Evolutionary conservation across 2,329 filamentous ascomycete species (phyloP), one percentile per base, ranked within the genome.

Genomic region (Anisogramma anomala): DNA sequence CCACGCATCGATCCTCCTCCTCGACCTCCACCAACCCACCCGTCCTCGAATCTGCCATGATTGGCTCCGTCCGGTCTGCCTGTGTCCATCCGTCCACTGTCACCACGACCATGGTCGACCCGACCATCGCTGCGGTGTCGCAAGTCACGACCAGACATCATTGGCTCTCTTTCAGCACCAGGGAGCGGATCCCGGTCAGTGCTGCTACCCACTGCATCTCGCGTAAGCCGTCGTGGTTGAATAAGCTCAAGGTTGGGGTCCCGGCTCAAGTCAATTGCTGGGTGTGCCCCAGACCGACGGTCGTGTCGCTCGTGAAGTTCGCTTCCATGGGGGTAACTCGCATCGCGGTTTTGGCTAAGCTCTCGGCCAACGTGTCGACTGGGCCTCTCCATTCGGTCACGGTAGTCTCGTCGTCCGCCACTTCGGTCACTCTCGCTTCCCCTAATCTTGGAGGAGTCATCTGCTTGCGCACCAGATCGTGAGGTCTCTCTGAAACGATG

Each of bases 281-380:
- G 50, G 33, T 41, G 45, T 17, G 27, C 38, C 7, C 53, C 57
- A 14, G 58, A 62, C 34, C 61, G 62, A 36, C 67, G 55, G 13
- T 71, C 67, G 20, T 67, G 59, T 43, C 67, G 59, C 32, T 70
- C 66, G 22, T 61, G 58, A 30, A 61, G 56, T 20, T 55, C 55
- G 6, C 55, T 58, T 10, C 51, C 52, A 17, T 56, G 46, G 8
- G 36, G 39, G 50, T 39, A 56, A 47, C 56, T 58, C 19, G 54
- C 47, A 13, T 69, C 65, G 18, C 66, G 59, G 8, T 72, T 69
- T 27, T 69, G 53, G 45, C 63, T 71, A 17, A 66, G 63, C 36
- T 74, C 71, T 28, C 68, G 65, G 46, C 71, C 74, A 49, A 58
- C 63, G 20, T 69, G 66, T n/a, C 68, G 64, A 47, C 52, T 61